These are phyloP conservation scores for Dujonia santamariae DNA, from an alignment of 1,139 yeast genomes.

Conservation along the genomic window DNA sequence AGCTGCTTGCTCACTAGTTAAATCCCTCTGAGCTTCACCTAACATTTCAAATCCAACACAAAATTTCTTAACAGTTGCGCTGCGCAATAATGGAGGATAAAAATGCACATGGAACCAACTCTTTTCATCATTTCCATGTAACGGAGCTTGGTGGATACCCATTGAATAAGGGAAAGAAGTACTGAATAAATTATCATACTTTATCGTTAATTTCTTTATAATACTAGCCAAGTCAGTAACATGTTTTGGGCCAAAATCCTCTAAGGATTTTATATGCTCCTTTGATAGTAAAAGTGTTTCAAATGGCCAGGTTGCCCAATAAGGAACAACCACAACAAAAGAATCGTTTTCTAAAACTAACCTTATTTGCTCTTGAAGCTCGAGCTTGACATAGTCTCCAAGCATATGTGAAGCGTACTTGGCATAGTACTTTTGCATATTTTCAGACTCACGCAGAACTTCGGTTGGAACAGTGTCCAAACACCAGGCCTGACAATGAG, in stretches of 20 bases:
- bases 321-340: slow-evolving; percentile 72
- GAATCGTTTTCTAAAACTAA: slow-evolving; percentile 59
- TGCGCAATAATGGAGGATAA: slow-evolving; percentile 72
- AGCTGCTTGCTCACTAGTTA: slow-evolving; percentile 77
- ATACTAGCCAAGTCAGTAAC: slow-evolving; percentile 56
- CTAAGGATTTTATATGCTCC: slow-evolving; percentile 49
- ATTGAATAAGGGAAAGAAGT: slow-evolving; percentile 76
- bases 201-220: slow-evolving; percentile 53
- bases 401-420: slow-evolving; percentile 46
- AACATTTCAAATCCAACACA: slow-evolving; percentile 77
- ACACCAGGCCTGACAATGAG: slow-evolving; percentile 82
- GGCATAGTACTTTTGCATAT: slow-evolving; percentile 49
- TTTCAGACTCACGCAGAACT: slow-evolving; percentile 56
- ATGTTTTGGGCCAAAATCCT: slow-evolving; percentile 48
- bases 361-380: slow-evolving; percentile 49
- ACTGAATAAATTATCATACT: slow-evolving; percentile 69
- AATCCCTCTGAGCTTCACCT: slow-evolving; percentile 77
- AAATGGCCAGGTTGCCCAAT: slow-evolving; percentile 85
- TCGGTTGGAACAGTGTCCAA: slow-evolving; percentile 66
- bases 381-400: slow-evolving; percentile 64
- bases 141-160: slow-evolving; percentile 77
- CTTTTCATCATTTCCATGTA: slow-evolving; percentile 35
- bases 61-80: slow-evolving; percentile 74
- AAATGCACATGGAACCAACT: slow-evolving; percentile 78
- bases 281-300: slow-evolving; percentile 64